These are phyloP conservation scores for Beta macrorhiza DNA, from an alignment of 179 eudicot genomes.

Conservation along the genomic window DNA sequence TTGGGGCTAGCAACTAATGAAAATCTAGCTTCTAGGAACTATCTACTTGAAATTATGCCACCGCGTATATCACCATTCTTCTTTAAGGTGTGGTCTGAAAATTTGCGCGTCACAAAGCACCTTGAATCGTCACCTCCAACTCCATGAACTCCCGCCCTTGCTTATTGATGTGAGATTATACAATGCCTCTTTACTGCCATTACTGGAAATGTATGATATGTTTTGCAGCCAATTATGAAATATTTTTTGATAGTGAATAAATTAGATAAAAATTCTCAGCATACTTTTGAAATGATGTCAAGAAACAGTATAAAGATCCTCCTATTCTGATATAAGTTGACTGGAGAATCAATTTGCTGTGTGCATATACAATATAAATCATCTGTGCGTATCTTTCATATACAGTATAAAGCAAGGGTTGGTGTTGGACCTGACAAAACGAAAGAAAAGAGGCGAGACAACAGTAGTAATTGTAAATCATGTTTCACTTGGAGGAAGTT, in stretches of 20 bases:
- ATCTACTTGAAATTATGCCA: constrained; percentile 6
- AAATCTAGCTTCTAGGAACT: not conserved
- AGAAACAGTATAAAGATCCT: not conserved
- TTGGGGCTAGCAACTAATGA: constrained; percentile 62
- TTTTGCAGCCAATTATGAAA: constrained; percentile 2
- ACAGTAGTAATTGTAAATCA: too few relatives aligned
- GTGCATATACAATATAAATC: not conserved
- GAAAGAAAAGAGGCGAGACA: too few relatives aligned
- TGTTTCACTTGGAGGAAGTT: too few relatives aligned
- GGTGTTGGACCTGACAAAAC: too few relatives aligned
- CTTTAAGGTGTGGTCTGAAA: not conserved
- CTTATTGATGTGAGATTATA: not conserved
- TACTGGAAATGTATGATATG: not conserved
- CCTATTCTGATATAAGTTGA: not conserved
- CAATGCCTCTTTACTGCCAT: not conserved
- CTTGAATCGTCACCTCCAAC: not conserved
- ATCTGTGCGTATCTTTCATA: too few relatives aligned
- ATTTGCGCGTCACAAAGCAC: not conserved
- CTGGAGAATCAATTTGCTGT: not conserved
- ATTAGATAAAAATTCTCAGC: not conserved
- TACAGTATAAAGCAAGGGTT: too few relatives aligned
- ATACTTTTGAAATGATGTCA: not conserved
- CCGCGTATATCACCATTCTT: not conserved
- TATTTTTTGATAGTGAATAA: constrained; percentile 8
- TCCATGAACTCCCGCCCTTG: not conserved